Conservation (phyloP, 1,284 basidiomycete species). For the Tilletia walkeri region DNA sequence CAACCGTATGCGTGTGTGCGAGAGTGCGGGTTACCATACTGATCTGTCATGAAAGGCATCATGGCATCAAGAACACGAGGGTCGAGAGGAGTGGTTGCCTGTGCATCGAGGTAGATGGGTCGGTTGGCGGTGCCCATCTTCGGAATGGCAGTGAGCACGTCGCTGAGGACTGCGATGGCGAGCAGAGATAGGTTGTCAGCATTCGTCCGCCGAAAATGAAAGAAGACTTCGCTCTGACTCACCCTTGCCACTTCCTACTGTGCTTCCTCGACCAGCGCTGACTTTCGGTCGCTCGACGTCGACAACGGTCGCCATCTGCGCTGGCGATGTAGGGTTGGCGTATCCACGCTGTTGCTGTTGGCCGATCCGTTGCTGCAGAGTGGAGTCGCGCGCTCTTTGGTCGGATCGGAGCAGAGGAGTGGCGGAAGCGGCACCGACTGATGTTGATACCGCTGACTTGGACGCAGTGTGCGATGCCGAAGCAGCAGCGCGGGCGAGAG, state of each 20-base stretch:
- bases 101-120: conserved; percentile 55
- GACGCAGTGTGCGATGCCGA: neutral
- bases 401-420: no score
- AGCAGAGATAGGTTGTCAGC: neutral
- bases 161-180: neutral
- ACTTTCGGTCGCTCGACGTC: conserved; percentile 42
- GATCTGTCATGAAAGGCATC: conserved; percentile 92
- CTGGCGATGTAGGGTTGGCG: conserved; percentile 38
- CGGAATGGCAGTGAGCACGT: neutral
- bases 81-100: conserved; percentile 89
- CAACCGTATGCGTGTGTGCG: conserved; percentile 98
- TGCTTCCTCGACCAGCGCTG: conserved; percentile 37
- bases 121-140: conserved; percentile 35
- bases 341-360: conserved; percentile 26
- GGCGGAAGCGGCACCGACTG: no score
- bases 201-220: neutral
- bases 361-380: neutral
- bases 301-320: conserved; percentile 44
- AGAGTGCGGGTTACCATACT: conserved; percentile 97
- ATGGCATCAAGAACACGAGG: conserved; percentile 95
- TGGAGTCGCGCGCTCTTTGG: no score
- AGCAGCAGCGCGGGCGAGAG: neutral
- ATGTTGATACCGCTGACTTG: no score
- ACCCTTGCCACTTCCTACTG: conserved; percentile 32
- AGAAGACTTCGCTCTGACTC: neutral